Percentiles rank a stretch among this genome's conserved stretches.
Evolutionary conservation across 2,329 filamentous ascomycete species (phyloP).

Genomic region (Diplodia seriata): DNA sequence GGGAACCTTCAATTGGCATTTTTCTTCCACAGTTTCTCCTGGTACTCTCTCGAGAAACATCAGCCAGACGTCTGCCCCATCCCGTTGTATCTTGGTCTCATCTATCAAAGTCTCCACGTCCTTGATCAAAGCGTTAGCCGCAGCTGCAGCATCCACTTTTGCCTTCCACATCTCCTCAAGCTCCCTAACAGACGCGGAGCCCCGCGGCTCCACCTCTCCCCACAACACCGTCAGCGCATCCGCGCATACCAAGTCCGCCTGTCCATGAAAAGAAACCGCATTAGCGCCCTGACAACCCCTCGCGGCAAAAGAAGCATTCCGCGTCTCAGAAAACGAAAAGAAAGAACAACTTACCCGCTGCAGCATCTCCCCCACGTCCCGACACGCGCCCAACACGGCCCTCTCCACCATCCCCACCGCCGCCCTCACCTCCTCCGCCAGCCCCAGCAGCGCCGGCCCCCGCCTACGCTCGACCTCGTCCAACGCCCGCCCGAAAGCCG

Average conservation of each 20-base stretch:
- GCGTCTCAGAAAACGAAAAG: neutral
- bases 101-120: neutral
- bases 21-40: neutral
- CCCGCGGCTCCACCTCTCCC: neutral
- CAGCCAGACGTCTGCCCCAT: neutral
- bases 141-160: neutral
- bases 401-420: neutral
- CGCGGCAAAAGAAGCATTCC: neutral
- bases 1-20: neutral
- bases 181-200: neutral
- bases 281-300: neutral
- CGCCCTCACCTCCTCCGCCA: neutral
- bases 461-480: neutral
- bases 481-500: neutral
- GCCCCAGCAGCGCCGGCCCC: neutral
- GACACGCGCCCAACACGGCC: neutral
- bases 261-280: neutral
- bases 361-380: neutral
- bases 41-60: slow-evolving; percentile 1
- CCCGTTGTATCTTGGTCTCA: neutral
- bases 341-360: neutral
- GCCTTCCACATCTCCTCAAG: neutral
- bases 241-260: neutral
- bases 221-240: slow-evolving; percentile 1
- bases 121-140: neutral